Evolutionary conservation across 2,329 filamentous ascomycete genomes (phyloP).

Genomic region (Simplicillium sp.): DNA sequence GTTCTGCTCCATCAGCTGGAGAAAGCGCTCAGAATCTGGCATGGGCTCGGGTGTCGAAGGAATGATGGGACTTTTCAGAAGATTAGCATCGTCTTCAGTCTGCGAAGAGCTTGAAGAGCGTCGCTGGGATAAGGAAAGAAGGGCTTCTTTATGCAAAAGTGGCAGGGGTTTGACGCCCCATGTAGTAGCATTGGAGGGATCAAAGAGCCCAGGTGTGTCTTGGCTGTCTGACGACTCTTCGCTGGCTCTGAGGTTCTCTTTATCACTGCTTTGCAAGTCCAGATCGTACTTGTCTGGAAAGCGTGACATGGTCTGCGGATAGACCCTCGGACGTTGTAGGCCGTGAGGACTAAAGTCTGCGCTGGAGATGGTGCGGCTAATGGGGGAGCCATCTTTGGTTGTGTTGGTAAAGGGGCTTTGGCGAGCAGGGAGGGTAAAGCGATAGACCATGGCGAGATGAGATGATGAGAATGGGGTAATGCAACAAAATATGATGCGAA

Average conservation of each 20-base stretch:
- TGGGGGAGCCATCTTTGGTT: not conserved
- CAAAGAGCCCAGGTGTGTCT: not conserved
- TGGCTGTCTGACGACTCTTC: not conserved
- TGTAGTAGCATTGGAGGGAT: slow-evolving; percentile 5
- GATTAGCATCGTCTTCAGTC: slow-evolving; percentile 6
- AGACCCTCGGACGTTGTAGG: slow-evolving; percentile 3
- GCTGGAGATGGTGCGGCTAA: slow-evolving; percentile 6
- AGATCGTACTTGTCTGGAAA: not conserved
- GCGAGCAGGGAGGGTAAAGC: slow-evolving; percentile 5
- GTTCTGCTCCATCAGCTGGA: slow-evolving; percentile 10
- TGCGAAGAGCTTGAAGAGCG: not conserved
- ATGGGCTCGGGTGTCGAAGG: slow-evolving; percentile 1
- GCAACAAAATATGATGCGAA: not conserved
- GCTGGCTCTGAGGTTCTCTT: slow-evolving; percentile 4
- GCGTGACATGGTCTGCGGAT: not conserved
- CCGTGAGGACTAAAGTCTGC: slow-evolving; percentile 2
- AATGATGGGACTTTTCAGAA: slow-evolving; percentile 4
- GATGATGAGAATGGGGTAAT: not conserved
- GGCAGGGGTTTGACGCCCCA: slow-evolving; percentile 8
- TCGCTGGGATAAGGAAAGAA: not conserved
- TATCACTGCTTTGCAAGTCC: not conserved
- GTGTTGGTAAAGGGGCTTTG: slow-evolving; percentile 2
- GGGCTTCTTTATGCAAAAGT: slow-evolving; percentile 6
- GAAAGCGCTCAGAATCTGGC: slow-evolving; percentile 8
- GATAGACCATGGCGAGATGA: slow-evolving; percentile 5